phyloP scores from a whole-genome alignment of 2,329 filamentous ascomycete genomes.

The Tolypocladium tundrense region DNA sequence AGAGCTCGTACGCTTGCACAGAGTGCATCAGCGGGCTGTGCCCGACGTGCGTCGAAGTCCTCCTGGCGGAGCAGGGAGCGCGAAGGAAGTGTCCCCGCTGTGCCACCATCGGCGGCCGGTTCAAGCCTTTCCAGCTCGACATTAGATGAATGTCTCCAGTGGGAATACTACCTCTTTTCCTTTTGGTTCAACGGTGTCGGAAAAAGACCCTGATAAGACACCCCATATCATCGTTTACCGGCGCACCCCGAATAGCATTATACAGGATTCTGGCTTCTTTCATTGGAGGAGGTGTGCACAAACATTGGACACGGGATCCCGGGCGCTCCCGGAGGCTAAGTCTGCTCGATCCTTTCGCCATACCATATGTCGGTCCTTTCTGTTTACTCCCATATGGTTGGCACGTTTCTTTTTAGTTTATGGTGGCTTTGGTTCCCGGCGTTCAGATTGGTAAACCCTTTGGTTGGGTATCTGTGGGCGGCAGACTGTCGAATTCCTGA shows the following conservation, averaged over 20 bases:
- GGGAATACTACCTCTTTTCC: not conserved
- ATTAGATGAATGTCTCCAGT: constrained; percentile 28
- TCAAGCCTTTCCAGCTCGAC: constrained; percentile 79
- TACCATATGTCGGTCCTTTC: not conserved
- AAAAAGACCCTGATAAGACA: not conserved
- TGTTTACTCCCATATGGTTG: not conserved
- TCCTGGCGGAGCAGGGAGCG: constrained; percentile 67
- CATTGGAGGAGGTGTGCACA: not conserved
- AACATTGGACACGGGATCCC: not conserved
- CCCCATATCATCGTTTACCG: not conserved
- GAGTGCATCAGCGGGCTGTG: constrained; percentile 95
- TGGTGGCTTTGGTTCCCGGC: not conserved
- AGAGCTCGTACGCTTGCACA: constrained; percentile 85
- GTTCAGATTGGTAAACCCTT: not conserved
- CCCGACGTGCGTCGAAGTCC: constrained; percentile 72
- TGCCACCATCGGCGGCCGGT: constrained; percentile 66
- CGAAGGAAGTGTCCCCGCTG: constrained; percentile 70
- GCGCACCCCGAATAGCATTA: not conserved
- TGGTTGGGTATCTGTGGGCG: not conserved
- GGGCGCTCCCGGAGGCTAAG: not conserved
- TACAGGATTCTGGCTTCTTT: not conserved
- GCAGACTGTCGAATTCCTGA: not conserved
- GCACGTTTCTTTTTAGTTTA: not conserved
- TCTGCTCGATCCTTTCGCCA: not conserved
- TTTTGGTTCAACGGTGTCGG: not conserved